Base-by-base conservation (phyloP, 2,329 filamentous ascomycete species). In the Sarocladium strictum region DNA sequence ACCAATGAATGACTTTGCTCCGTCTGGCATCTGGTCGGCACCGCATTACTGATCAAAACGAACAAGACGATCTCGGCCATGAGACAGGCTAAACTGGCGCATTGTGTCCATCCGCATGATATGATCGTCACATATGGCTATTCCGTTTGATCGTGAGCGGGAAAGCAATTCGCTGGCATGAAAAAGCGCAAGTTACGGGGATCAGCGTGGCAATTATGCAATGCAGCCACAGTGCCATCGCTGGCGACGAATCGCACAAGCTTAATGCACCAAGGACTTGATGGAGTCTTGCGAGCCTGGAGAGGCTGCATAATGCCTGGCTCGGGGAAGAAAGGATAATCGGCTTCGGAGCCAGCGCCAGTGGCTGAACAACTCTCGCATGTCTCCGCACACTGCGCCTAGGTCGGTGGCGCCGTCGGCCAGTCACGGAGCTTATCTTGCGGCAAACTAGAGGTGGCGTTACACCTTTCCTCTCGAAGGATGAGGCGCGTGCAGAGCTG, bases 201-300 rank as follows among this genome's bases (percentile, higher is more conserved):
- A 23, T 35, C 47, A 51, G n/a, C 47, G 29, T 51, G 47, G 47
- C 47, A 51, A 19, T 35, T 4, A 51, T 51, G 47, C 47, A 51
- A 51, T 51, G 47, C 47, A 51, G 47, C 47, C 47, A 35, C 47
- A 23, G 29, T 51, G 15, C 29, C 26, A 33, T 32, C 27, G 11
- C 35, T 15, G 11, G 47, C 11, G 47, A 32, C 29, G 27, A 21
- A 35, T 33, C 3, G 29, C 27, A 23, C 24, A 32, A 35, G 47
- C 26, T 17, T 35, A 29, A 35, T 35, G 26, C 27, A 35, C 15
- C 5, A 27, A 27, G 43, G 26, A 32, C 3, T 9, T 15, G 23
- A 14, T 32, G 7, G 10, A 29, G n/a, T 32, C 43, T 7, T 49
- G 23, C 43, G 29, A 49, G 23, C 43, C 40, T 15, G 15, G 11